Evolutionary conservation across 2,329 filamentous ascomycete species (phyloP).

Genomic region (Neodidymelliopsis sp.): DNA sequence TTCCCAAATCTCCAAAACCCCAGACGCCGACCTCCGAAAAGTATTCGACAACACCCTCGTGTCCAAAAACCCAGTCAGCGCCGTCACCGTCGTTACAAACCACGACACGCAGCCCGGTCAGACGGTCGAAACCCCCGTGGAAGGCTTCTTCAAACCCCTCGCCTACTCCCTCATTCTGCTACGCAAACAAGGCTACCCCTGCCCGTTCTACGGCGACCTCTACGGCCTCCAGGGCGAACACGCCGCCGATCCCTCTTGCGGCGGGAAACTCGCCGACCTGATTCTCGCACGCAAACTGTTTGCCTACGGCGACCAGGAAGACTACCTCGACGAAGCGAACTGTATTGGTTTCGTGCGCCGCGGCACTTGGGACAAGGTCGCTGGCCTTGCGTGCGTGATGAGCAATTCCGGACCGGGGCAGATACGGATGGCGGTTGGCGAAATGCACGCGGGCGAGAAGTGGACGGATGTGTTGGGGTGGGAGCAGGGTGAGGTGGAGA

Average conservation of each 20-base stretch:
- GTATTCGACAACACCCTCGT: slow-evolving; percentile 70
- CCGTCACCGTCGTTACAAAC: slow-evolving; percentile 74
- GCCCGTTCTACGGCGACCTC: slow-evolving; percentile 74
- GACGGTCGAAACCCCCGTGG: slow-evolving; percentile 68
- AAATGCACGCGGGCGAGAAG: slow-evolving; percentile 63
- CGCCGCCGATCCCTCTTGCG: slow-evolving; percentile 61
- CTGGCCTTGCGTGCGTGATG: slow-evolving; percentile 59
- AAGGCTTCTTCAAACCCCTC: slow-evolving; percentile 72
- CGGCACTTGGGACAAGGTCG: slow-evolving; percentile 61
- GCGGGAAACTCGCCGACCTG: slow-evolving; percentile 64
- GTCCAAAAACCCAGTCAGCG: slow-evolving; percentile 59
- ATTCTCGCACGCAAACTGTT: slow-evolving; percentile 70
- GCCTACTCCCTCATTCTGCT: slow-evolving; percentile 77
- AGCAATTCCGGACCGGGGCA: slow-evolving; percentile 52
- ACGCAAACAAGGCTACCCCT: slow-evolving; percentile 67
- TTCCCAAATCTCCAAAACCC: slow-evolving; percentile 63
- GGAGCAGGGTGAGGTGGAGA: slow-evolving; percentile 62
- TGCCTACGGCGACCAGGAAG: slow-evolving; percentile 69
- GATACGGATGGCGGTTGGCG: slow-evolving; percentile 70
- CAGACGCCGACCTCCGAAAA: slow-evolving; percentile 66
- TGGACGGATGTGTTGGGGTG: slow-evolving; percentile 70
- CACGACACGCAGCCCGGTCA: slow-evolving; percentile 75
- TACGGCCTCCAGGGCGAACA: slow-evolving; percentile 68
- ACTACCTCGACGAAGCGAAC: slow-evolving; percentile 68
- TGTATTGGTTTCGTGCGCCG: slow-evolving; percentile 68